phyloP scores from a whole-genome alignment of 2,329 filamentous ascomycete species.

The Dothistroma septosporum region DNA sequence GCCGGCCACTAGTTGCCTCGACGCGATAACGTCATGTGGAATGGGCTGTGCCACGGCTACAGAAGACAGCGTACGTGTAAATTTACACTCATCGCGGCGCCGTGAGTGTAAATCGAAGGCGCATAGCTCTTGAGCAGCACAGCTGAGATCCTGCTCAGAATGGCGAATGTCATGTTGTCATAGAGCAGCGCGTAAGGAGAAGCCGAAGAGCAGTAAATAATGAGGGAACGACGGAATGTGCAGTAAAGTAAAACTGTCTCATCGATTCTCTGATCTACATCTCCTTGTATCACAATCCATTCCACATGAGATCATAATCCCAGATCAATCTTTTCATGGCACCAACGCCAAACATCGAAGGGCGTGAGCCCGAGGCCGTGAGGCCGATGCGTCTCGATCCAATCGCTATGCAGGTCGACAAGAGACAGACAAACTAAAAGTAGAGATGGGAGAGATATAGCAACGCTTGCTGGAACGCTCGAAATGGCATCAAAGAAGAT shows the following conservation, averaged over 20 bases:
- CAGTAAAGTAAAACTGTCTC: neutral
- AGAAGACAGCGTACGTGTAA: no score
- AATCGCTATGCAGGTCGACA: neutral
- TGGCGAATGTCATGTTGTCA: no score
- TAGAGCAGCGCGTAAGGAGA: no score
- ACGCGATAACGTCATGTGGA: no score
- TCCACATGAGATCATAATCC: neutral
- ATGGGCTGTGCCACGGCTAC: no score
- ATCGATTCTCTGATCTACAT: neutral
- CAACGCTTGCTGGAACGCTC: constrained; percentile 11
- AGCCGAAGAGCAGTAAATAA: neutral
- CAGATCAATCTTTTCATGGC: neutral
- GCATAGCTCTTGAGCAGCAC: no score
- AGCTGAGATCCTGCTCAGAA: no score
- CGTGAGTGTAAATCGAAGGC: no score
- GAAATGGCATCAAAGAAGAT: neutral
- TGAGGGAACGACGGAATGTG: neutral
- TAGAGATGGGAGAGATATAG: neutral
- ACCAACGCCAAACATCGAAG: neutral
- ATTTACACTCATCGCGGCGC: no score
- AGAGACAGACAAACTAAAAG: neutral
- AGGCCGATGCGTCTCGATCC: neutral
- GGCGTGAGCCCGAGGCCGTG: constrained; percentile 1
- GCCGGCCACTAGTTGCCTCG: no score
- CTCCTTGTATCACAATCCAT: neutral